Evolutionary conservation across 768 basidiomycete genomes (phyloP).

Genomic region (Lentinus tigrinus): DNA sequence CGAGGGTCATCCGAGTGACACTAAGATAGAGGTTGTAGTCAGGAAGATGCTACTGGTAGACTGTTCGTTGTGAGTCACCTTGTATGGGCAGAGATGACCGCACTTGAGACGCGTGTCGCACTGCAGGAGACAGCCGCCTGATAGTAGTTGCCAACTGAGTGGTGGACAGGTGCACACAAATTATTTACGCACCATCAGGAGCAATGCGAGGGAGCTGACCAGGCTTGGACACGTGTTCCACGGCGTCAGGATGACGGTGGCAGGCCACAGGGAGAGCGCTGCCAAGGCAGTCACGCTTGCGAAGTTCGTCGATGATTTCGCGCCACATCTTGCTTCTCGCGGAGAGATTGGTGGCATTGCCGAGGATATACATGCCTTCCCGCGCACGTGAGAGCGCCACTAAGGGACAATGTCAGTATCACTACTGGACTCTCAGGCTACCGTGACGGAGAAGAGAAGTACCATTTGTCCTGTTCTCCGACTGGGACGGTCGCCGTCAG

Average conservation of each 20-base stretch:
- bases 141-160: neutral
- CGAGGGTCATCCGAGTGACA: conserved; percentile 63
- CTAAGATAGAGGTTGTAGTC: conserved; percentile 27
- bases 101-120: conserved; percentile 55
- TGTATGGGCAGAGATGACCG: conserved; percentile 64
- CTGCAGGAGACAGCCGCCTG: conserved; percentile 60
- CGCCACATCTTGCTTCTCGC: conserved; percentile 57
- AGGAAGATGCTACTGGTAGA: neutral
- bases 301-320: conserved; percentile 52
- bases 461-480: conserved; percentile 56
- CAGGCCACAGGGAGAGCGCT: conserved; percentile 55
- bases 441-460: too few relatives aligned
- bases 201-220: conserved; percentile 50
- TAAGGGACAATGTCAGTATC: neutral
- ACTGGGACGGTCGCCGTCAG: conserved; percentile 32
- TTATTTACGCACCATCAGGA: conserved; percentile 47
- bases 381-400: conserved; percentile 75
- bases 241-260: conserved; percentile 46
- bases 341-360: conserved; percentile 57
- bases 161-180: neutral
- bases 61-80: conserved; percentile 40
- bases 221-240: conserved; percentile 45
- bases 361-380: conserved; percentile 72
- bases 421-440: too few relatives aligned
- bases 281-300: conserved; percentile 46